Evolutionary conservation across 306 rosid species (phyloP), one percentile per base, ranked within the genome.

Genomic region (Potentilla sterilis): DNA sequence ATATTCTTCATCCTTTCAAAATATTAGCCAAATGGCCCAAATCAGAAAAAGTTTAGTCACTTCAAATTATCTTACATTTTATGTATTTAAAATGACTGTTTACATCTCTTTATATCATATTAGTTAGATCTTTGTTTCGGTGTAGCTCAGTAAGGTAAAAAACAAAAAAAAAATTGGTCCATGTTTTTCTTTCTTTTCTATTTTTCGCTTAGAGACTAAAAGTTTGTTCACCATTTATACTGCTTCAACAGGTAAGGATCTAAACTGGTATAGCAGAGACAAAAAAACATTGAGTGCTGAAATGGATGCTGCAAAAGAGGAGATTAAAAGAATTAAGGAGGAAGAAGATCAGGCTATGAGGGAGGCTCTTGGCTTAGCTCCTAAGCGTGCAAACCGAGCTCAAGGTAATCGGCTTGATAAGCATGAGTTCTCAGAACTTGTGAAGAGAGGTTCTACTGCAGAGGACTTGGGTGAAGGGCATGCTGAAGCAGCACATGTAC

Each of bases 291-390:
- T 4, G 59, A 55, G 35, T 78, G 91, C 76, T 16, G 89, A 94
- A 55, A 85, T 78, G 88, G 98, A 92, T 64, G 95, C 90, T 82
- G 97, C 93, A 70, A 92, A 85, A 87, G 97, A 90, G 81, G 98
- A 94, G 86, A 89, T 94, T 73, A 90, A 76, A 86, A 82, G 91
- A 75, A 83, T 94, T 66, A 92, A 94, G 87, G 97, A 94, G 64
- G 91, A 90, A 83, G 98, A 94, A 83, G 98, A 94, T 74, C 97
- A 90, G 77, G 88, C 98, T 28, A 92, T 94, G 98, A 90, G 97
- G 85, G 98, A 94, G 95, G 96, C 98, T 61, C 96, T 94, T 79
- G 98, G 98, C 79, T 86, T 94, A 85, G 98, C 97, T 86, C 98
- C 98, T 46, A 94, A 94, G 80, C 97, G 92, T 72, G 86, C 87